Evolutionary conservation across 306 rosid species (phyloP), one percentile per base, ranked within the genome.

Genomic region (Echinosophora koreensis): DNA sequence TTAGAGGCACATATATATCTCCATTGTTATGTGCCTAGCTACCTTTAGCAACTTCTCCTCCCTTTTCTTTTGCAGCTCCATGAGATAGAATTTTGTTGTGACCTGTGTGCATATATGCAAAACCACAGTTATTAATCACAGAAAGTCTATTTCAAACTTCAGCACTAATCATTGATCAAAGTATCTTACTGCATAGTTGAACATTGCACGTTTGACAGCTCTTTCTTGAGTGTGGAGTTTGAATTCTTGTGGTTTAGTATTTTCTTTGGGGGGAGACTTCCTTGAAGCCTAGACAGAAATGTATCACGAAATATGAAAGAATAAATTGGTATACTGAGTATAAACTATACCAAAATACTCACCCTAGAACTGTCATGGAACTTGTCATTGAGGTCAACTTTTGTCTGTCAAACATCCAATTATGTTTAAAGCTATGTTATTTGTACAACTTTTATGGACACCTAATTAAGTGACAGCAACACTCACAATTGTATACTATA

Each of bases 181-280:
- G 35, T 12, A 12, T 81, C 89, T 87, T 73, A 92, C 98, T 74
- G 74, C 91, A 77, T 90, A 94, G 86, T 94, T 92, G 84, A 92
- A 94, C 88, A 92, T 89, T 56, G 98, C 98, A 7, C 98, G 88
- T 79, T 86, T 94, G 50, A 79, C 75, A 51, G 97, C 98, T 86
- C 98, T 90, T 86, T 94, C 88, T 84, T 94, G 87, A 4, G 98
- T 92, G 50, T 69, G 98, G 17, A 94, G 96, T 78, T 87, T 94
- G 82, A 94, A 77, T 59, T 86, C 96, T 74, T 92, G 97, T 73
- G 94, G 88, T 66, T 87, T 94, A 16, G 94, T 91, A 28, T 88
- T 87, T 54, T 94, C 98, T 74, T 62, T 94, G 1, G 86, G 75
- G 35, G 79, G 81, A 66, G 88, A 80, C 78, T 83, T 93, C 66